Evolutionary conservation across 495 filamentous ascomycete species (phyloP).

Genomic region (Aspergillus bertholletiae): DNA sequence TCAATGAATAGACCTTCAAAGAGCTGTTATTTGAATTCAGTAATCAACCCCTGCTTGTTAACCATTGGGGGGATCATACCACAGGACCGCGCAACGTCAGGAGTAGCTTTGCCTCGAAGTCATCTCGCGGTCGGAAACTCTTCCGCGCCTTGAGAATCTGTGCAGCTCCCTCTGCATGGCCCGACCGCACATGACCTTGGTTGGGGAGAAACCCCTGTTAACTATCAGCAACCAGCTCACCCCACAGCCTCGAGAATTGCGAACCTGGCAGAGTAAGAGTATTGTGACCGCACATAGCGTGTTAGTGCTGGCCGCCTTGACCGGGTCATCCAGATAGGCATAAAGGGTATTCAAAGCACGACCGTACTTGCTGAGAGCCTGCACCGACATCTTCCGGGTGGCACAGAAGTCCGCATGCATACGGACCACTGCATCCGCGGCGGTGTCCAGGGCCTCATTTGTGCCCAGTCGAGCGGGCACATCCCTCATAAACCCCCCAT

Average conservation of each 20-base stretch:
- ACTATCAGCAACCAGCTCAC: slow-evolving; percentile 4
- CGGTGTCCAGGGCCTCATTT: slow-evolving; percentile 40
- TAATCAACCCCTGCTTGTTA: not conserved
- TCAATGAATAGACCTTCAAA: slow-evolving; percentile 40
- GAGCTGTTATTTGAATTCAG: slow-evolving; percentile 23
- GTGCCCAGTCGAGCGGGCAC: slow-evolving; percentile 36
- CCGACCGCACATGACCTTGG: not conserved
- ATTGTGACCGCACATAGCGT: slow-evolving; percentile 46
- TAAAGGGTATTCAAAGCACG: slow-evolving; percentile 31
- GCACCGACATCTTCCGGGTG: slow-evolving; percentile 9
- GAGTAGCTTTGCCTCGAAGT: slow-evolving; percentile 37
- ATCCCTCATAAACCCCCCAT: slow-evolving; percentile 35
- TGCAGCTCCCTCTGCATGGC: slow-evolving; percentile 40
- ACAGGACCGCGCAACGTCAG: slow-evolving; percentile 37
- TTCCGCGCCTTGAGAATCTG: slow-evolving; percentile 37
- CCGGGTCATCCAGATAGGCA: slow-evolving; percentile 33
- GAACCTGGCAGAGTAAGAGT: slow-evolving; percentile 33
- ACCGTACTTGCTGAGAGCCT: slow-evolving; percentile 34
- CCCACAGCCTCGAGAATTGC: not conserved
- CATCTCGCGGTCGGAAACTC: slow-evolving; percentile 25
- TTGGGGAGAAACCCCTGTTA: not conserved
- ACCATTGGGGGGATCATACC: slow-evolving; percentile 21
- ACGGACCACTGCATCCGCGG: slow-evolving; percentile 33
- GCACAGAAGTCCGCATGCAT: slow-evolving; percentile 29
- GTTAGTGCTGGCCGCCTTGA: slow-evolving; percentile 30